Base-by-base conservation (phyloP, 345 rosid species). In the Corchorus olitorius region DNA sequence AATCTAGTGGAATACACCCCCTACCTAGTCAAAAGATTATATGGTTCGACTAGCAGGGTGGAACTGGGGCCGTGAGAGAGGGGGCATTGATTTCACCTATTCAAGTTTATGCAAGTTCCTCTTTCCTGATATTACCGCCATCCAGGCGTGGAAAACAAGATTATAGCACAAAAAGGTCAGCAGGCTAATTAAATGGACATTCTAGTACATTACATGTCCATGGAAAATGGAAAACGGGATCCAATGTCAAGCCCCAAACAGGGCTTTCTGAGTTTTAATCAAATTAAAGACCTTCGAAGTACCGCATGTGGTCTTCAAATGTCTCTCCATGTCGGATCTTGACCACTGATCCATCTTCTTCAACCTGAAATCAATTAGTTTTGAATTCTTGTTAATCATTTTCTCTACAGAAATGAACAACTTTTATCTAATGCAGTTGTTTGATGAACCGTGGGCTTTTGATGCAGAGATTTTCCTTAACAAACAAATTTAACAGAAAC, bases 321-420 rank as follows among this genome's bases (percentile, higher is more conserved):
- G 91, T 89, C 85, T 95, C 99, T 3, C 84, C 97, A 3, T 88
- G 99, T 59, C 98, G 87, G 72, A 95, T 95, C 84, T 93, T 93
- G 52, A 84, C 56, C 66, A 95, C 85, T 0, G 89, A 87, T 35
- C 97, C 97, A 85, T 93, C 97, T 77, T 91, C 96, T 82, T 93
- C 93, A 41, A 95, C 91, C 98, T 95, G 65, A 72, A 61, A 77
- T 59, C 39, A 76, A 27, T 41, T 8, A 64, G 14, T 43, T 64
- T 35, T 15, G 56, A 62, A 73, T n/a, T 67, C 49, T 22, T 52
- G 59, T 15, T 55, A 12, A 27, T 33, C 35, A 13, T 34, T 27
- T 50, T 50, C 27, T 50, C 27, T 20, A 19, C 5, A 1, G 33
- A 39, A 37, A 53, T 15, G 13, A 72, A 54, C 22, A 33, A 20